Evolutionary conservation across 1,284 basidiomycete species (phyloP), one percentile per base, ranked within the genome.

Genomic region (Melampsora occidentalis): DNA sequence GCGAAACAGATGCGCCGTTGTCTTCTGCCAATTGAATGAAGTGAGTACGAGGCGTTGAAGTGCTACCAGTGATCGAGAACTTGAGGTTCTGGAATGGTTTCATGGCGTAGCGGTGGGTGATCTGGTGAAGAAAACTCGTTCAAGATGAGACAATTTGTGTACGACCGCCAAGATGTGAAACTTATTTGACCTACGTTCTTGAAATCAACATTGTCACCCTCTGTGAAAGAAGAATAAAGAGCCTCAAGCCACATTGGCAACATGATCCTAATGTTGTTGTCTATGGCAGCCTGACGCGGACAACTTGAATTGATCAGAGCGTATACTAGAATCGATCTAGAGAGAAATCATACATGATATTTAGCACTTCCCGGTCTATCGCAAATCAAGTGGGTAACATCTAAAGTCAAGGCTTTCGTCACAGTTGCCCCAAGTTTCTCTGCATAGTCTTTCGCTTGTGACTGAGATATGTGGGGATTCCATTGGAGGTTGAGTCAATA

Each of bases 381-480:
- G 65, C 72, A 76, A 68, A 76, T 76, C 25, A 76, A 59, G 51
- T 76, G 72, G 28, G 72, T 76, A 51, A 69, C 66, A 51, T 76
- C 66, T 22, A 62, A 35, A 25, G 72, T 76, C 12, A 76, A 66
- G 28, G 64, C 66, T 28, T 69, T 76, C 42, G 66, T 51, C 22
- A 76, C 66, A 33, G 49, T 48, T 35, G 65, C 72, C n/a, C 72
- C 72, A 31, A 76, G 57, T 20, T 61, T 69, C 39, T 69, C 66
- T 20, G 72, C 72, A 76, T 76, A 69, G 18, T 49, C 53, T 28
- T 49, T 69, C 12, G 66, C 35, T 69, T 76, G 72, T 22, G 66
- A 62, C 72, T 76, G 25, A 46, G 31, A 53, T n/a, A 48, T 14
- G 48, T 9, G 49, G 12, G 14, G 4, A 25, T 33, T 31, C n/a